Evolutionary conservation across 2,329 filamentous ascomycete species (phyloP).

Genomic region (Apiospora koreana): DNA sequence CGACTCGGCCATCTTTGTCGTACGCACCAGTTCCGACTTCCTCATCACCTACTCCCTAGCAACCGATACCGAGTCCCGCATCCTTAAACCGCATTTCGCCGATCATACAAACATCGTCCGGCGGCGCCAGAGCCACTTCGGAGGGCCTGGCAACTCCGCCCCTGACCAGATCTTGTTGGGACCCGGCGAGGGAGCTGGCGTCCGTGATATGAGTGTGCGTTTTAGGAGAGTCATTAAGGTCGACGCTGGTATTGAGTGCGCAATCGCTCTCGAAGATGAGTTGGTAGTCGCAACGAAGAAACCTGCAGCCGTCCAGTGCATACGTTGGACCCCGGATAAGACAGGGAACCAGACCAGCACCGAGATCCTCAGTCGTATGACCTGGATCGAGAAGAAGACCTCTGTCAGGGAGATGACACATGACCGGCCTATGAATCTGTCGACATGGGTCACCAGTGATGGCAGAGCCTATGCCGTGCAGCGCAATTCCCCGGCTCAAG

Average conservation of each 20-base stretch:
- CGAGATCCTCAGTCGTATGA: constrained; percentile 84
- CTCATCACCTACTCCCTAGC: constrained; percentile 94
- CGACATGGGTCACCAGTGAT: constrained; percentile 88
- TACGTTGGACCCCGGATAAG: constrained; percentile 87
- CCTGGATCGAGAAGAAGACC: constrained; percentile 78
- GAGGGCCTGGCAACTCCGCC: constrained; percentile 53
- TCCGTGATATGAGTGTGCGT: constrained; percentile 83
- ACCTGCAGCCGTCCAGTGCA: constrained; percentile 94
- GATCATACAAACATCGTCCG: constrained; percentile 65
- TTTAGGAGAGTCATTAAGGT: constrained; percentile 99
- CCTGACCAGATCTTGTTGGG: constrained; percentile 70
- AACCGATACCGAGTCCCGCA: constrained; percentile 76
- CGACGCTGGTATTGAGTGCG: constrained; percentile 88
- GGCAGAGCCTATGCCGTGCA: constrained; percentile 92
- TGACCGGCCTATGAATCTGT: constrained; percentile 94
- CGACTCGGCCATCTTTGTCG: constrained; percentile 88
- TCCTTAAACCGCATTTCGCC: constrained; percentile 82
- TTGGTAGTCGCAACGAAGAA: constrained; percentile 88
- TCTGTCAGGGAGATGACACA: constrained; percentile 84
- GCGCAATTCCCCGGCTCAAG: constrained; percentile 50
- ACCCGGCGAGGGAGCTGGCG: constrained; percentile 78
- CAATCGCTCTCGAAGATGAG: constrained; percentile 88
- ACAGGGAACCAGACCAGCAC: constrained; percentile 84
- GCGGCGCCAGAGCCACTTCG: constrained; percentile 61
- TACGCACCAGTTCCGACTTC: constrained; percentile 83